A percentile compares a stretch with the other conserved stretches of the same genome.
These are phyloP conservation scores for Laguncularia racemosa DNA, from an alignment of 345 rosid genomes.

Conservation along the genomic window DNA sequence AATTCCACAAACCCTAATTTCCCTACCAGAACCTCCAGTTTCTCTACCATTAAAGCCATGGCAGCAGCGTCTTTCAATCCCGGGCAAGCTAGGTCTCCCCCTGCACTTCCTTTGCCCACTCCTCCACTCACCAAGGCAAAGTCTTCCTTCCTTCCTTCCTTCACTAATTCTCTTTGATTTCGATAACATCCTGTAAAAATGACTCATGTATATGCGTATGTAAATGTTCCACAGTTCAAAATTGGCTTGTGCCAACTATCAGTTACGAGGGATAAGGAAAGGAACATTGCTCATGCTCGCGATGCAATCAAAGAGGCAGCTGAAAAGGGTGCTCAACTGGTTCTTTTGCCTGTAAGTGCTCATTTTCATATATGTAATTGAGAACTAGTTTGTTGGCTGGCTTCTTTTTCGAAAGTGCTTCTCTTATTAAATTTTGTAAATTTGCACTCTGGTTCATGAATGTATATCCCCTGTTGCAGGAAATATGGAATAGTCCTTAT, in stretches of 20 bases:
- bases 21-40: constrained; percentile 13
- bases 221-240: constrained; percentile 43
- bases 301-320: constrained; percentile 67
- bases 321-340: constrained; percentile 65
- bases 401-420: not conserved
- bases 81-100: constrained; percentile 71
- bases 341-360: constrained; percentile 69
- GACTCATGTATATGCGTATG: constrained; percentile 3
- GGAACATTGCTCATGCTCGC: constrained; percentile 69
- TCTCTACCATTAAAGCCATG: constrained; percentile 26
- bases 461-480: constrained; percentile 32
- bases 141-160: not conserved
- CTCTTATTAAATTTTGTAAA: not conserved
- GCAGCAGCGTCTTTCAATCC: constrained; percentile 59
- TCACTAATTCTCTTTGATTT: not conserved
- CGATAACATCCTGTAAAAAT: constrained; percentile 3
- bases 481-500: constrained; percentile 89
- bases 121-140: constrained; percentile 65
- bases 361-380: not conserved
- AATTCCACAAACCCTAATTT: constrained; percentile 8
- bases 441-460: not conserved
- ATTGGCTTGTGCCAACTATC: constrained; percentile 77
- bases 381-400: too few species aligned
- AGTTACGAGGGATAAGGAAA: constrained; percentile 64
- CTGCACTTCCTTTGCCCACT: constrained; percentile 64